Conservation (phyloP, 495 filamentous ascomycete genomes). For the Friedmanniomyces endolithicus region DNA sequence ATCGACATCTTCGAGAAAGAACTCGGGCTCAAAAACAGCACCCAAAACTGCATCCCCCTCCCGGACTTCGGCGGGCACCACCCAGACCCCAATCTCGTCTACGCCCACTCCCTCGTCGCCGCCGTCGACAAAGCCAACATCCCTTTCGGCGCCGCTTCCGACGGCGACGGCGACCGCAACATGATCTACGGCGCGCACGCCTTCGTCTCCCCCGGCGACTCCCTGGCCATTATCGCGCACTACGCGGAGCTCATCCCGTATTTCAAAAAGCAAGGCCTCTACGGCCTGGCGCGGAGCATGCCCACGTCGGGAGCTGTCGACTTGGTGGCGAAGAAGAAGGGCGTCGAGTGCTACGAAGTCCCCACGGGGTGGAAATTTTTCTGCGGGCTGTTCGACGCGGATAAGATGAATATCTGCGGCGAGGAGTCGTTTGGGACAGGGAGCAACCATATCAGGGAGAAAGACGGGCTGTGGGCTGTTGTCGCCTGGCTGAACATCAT, state of each 20-base stretch:
- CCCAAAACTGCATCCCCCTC: constrained; percentile 83
- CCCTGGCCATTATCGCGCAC: constrained; percentile 93
- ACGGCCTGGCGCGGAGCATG: constrained; percentile 91
- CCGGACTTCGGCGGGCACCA: constrained; percentile 95
- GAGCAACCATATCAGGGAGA: constrained; percentile 98
- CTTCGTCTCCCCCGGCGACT: constrained; percentile 95
- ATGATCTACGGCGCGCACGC: constrained; percentile 98
- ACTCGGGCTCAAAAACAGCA: constrained; percentile 69
- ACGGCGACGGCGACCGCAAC: constrained; percentile 96
- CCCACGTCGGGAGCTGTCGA: constrained; percentile 92
- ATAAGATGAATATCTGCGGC: constrained; percentile 97
- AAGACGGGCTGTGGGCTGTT: constrained; percentile 94
- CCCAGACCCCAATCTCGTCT: constrained; percentile 97
- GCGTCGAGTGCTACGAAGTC: constrained; percentile 85
- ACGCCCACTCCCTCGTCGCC: constrained; percentile 88
- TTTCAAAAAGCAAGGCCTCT: constrained; percentile 93
- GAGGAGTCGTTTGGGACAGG: constrained; percentile 97
- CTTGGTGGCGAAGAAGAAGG: constrained; percentile 86
- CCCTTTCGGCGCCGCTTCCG: constrained; percentile 90
- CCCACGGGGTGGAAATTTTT: constrained; percentile 99
- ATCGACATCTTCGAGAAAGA: constrained; percentile 89
- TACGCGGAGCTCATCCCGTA: constrained; percentile 90
- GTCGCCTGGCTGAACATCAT: constrained; percentile 98
- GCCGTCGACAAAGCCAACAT: constrained; percentile 82
- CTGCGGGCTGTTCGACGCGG: constrained; percentile 90